These are phyloP conservation scores for Phytophthora rubi DNA, from an alignment of 352 stramenopile species.

Conservation along the genomic window DNA sequence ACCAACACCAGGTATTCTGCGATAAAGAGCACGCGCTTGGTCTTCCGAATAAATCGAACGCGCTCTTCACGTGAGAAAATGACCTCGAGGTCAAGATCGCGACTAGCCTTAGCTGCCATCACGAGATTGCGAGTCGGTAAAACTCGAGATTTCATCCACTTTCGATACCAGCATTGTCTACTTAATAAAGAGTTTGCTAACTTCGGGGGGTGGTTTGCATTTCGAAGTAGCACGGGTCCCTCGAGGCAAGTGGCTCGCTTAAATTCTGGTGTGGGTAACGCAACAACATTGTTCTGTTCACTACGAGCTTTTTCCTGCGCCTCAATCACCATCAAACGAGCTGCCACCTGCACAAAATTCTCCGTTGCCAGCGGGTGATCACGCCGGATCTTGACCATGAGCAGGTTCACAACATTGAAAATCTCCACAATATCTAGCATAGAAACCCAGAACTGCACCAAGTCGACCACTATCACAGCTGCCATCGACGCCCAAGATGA, in stretches of 20 bases:
- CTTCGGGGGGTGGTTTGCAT: too few relatives aligned
- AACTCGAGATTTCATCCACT: too few relatives aligned
- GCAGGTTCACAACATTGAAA: slow-evolving; percentile 9
- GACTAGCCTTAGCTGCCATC: neutral
- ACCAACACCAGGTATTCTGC: slow-evolving; percentile 48
- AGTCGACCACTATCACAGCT: slow-evolving; percentile 40
- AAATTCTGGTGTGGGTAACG: too few relatives aligned
- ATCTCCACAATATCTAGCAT: slow-evolving; percentile 32
- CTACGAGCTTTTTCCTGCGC: neutral
- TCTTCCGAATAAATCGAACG: slow-evolving; percentile 30
- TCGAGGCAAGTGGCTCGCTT: neutral
- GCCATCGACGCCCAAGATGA: slow-evolving; percentile 35
- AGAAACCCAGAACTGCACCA: slow-evolving; percentile 36
- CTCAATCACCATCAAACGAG: slow-evolving; percentile 10
- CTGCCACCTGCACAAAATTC: slow-evolving; percentile 28
- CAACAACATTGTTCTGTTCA: neutral
- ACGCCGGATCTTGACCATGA: slow-evolving; percentile 26
- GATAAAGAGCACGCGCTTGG: slow-evolving; percentile 37
- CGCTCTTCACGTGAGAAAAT: slow-evolving; percentile 6
- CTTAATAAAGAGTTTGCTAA: too few relatives aligned
- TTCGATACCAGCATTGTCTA: too few relatives aligned
- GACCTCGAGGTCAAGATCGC: neutral
- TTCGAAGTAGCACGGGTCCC: too few relatives aligned
- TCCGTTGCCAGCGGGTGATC: slow-evolving; percentile 7
- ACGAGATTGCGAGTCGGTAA: neutral